Evolutionary conservation across 192 early-diverging fungal species (phyloP), one percentile per base, ranked within the genome.

Genomic region (Umbelopsis sp.): DNA sequence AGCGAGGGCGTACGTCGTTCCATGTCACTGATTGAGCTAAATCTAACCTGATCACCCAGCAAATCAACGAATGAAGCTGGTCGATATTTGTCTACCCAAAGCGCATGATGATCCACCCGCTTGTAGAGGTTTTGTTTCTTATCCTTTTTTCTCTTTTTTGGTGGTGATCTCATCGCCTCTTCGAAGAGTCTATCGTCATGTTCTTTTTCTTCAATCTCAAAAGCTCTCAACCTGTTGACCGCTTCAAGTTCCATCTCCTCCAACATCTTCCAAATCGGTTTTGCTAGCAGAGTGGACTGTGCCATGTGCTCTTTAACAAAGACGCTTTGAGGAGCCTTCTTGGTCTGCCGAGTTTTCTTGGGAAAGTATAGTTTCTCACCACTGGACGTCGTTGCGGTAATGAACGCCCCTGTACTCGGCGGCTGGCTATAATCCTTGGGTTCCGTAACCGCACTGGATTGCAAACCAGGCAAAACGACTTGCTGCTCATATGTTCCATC

Each of bases 51-150:
- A 74, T 97, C 94, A 25, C 97, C 93, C 65, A 96, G 82, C 23
- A 99, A 79, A 73, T 99, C 95, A 9, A 93, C 75, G 73, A 92
- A 99, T 46, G 78, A 74, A 30, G 78, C 83, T 4, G 97, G 95
- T 27, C 86, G 80, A 79, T 97, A 97, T 69, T 95, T 97, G 75
- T 99, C 94, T 18, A 94, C 93, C 95, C 95, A 99, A 21, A 95
- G 58, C 20, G 22, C n/a, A 5, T 49, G 27, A 13, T 48, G 12
- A 9, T 73, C 49, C 35, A 53, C 3, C 18, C 41, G 6, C 22
- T 20, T 21, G 10, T 48, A 71, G 23, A 10, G 18, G 20, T 47
- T 20, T 18, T 64, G 13, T 49, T 64, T n/a, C 12, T 52, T 66
- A 25, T 46, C 61, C 51, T 47, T 71, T 48, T 55, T 55, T 20